phyloP scores from a whole-genome alignment of 208 protist species.

The Acanthamoeba rhysodes region DNA sequence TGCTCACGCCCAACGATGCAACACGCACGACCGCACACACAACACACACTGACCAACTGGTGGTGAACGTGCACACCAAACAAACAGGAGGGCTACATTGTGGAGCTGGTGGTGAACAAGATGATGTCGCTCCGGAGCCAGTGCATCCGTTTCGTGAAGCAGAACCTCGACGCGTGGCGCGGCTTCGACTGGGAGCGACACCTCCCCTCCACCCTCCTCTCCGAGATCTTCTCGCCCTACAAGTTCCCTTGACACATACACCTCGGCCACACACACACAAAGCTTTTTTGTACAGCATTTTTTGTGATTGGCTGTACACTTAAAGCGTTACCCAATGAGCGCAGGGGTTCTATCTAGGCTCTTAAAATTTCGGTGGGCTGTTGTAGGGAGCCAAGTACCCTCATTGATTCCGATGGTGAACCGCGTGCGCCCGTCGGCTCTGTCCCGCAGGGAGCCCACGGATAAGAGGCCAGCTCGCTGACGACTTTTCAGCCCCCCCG shows the following conservation, averaged over 20 bases:
- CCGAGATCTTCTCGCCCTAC: conserved; percentile 24
- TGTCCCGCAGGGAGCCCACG: no score
- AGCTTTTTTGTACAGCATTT: background rate
- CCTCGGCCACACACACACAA: background rate
- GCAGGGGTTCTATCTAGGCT: no score
- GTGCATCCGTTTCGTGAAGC: conserved; percentile 6
- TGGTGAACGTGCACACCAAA: no score
- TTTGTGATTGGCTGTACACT: no score
- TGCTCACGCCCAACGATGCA: background rate
- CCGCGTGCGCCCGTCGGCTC: no score
- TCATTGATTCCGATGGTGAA: no score
- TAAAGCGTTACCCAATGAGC: no score
- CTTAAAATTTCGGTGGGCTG: no score
- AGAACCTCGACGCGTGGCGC: background rate
- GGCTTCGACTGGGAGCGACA: background rate
- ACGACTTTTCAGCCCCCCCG: background rate
- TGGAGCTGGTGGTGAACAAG: conserved; percentile 22
- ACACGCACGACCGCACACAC: background rate
- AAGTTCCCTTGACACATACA: background rate
- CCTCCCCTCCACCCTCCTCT: background rate
- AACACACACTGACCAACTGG: background rate
- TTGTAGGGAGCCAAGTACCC: no score
- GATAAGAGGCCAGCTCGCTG: no score
- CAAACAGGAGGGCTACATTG: background rate
- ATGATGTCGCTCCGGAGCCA: background rate